Evolutionary conservation across 371 early-diverging fungal species (phyloP).

Genomic region (Zychaea mexicana): DNA sequence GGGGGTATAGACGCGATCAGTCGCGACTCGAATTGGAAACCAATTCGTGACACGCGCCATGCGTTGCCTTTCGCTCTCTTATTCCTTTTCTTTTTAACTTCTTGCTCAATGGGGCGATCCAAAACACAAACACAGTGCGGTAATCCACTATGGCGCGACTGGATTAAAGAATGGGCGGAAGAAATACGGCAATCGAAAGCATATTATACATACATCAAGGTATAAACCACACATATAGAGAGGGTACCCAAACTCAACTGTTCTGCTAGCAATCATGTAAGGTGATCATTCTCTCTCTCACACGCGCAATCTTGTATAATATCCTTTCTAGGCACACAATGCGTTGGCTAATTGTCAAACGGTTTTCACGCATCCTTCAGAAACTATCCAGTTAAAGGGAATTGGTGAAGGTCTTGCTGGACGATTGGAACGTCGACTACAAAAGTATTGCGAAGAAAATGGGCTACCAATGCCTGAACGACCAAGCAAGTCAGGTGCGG

Average conservation of each 20-base stretch:
- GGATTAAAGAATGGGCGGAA: conserved; percentile 69
- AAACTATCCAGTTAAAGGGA: conserved; percentile 57
- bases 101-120: background rate
- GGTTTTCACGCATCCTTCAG: conserved; percentile 52
- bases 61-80: background rate
- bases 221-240: conserved; percentile 22
- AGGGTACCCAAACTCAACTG: too few species aligned
- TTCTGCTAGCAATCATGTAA: too few species aligned
- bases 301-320: background rate
- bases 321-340: conserved; percentile 63
- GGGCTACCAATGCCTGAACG: conserved; percentile 58
- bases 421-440: conserved; percentile 60
- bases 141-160: conserved; percentile 63
- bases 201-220: conserved; percentile 62
- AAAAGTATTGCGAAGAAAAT: conserved; percentile 55
- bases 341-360: conserved; percentile 61
- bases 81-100: background rate
- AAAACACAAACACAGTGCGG: conserved; percentile 32
- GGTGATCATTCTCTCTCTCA: too few species aligned
- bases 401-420: conserved; percentile 66
- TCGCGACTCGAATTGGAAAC: too few species aligned
- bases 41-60: background rate
- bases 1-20: too few species aligned
- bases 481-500: too few species aligned
- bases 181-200: conserved; percentile 31